These are phyloP conservation scores for Rhododendron griersonianum DNA, from an alignment of 148 eudicot species.

Conservation along the genomic window DNA sequence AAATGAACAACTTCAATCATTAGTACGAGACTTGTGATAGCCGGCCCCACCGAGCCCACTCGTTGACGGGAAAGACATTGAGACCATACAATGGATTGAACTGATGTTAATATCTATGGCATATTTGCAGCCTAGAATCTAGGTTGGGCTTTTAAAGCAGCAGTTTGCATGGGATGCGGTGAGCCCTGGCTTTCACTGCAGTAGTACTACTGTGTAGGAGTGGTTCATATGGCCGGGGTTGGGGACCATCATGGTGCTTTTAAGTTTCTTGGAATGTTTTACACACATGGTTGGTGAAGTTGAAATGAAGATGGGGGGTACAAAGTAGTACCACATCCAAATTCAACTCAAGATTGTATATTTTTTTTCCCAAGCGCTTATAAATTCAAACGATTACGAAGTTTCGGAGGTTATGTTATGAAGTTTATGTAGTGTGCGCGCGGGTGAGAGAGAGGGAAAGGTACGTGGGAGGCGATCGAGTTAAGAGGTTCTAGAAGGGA, in stretches of 20 bases:
- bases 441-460: too few relatives aligned
- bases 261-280: background rate
- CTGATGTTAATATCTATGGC: background rate
- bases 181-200: background rate
- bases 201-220: background rate
- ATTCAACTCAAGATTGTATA: background rate
- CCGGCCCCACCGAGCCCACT: too few relatives aligned
- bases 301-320: background rate
- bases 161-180: background rate
- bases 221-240: background rate
- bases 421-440: background rate
- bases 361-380: background rate
- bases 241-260: slow-evolving; percentile 5
- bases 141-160: background rate
- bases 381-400: too few relatives aligned
- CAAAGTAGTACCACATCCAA: background rate
- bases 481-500: too few relatives aligned
- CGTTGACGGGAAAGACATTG: too few relatives aligned
- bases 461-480: too few relatives aligned
- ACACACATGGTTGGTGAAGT: background rate
- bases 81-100: too few relatives aligned
- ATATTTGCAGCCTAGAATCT: background rate
- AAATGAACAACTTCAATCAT: too few relatives aligned
- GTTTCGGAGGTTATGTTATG: background rate
- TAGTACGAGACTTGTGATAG: too few relatives aligned